A percentile compares a stretch with the other conserved stretches of the same genome.
These are phyloP conservation scores for Colletotrichum higginsianum DNA, from an alignment of 2,329 filamentous ascomycete species.

Conservation along the genomic window DNA sequence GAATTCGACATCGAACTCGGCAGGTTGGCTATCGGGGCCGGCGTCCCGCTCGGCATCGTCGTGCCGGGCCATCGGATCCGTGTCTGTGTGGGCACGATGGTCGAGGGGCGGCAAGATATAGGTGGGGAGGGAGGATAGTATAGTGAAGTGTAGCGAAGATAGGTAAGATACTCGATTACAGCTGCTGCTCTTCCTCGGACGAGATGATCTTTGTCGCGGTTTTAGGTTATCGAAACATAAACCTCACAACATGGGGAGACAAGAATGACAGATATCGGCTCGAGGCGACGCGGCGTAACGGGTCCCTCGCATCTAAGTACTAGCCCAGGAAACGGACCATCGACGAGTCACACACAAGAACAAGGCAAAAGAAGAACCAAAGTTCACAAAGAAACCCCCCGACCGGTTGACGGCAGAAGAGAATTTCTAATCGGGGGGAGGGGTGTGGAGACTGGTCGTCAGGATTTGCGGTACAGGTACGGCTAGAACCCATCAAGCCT, in stretches of 20 bases:
- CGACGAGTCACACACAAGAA: background rate
- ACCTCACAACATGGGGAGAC: slow-evolving; percentile 5
- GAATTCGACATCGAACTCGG: slow-evolving; percentile 63
- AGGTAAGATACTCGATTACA: background rate
- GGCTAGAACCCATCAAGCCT: slow-evolving; percentile 18
- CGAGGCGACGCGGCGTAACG: background rate
- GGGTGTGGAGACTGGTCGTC: slow-evolving; percentile 31
- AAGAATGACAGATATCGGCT: background rate
- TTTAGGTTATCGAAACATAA: slow-evolving; percentile 5
- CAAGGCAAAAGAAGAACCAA: no score
- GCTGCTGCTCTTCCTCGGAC: background rate
- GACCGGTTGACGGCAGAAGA: background rate
- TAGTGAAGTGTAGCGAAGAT: background rate
- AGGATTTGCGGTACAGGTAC: slow-evolving; percentile 18
- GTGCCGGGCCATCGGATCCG: slow-evolving; percentile 17
- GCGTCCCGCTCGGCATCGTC: slow-evolving; percentile 39
- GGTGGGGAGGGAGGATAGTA: no score
- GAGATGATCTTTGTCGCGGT: background rate
- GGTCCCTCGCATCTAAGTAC: slow-evolving; percentile 31
- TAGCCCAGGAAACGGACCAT: background rate
- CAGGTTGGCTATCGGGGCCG: slow-evolving; percentile 16
- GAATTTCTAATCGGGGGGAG: slow-evolving; percentile 35
- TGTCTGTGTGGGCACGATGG: background rate
- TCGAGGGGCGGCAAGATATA: background rate
- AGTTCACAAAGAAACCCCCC: no score